Evolutionary conservation across 2,329 filamentous ascomycete species (phyloP), one percentile per base, ranked within the genome.

Genomic region (Bipolaris oryzae): DNA sequence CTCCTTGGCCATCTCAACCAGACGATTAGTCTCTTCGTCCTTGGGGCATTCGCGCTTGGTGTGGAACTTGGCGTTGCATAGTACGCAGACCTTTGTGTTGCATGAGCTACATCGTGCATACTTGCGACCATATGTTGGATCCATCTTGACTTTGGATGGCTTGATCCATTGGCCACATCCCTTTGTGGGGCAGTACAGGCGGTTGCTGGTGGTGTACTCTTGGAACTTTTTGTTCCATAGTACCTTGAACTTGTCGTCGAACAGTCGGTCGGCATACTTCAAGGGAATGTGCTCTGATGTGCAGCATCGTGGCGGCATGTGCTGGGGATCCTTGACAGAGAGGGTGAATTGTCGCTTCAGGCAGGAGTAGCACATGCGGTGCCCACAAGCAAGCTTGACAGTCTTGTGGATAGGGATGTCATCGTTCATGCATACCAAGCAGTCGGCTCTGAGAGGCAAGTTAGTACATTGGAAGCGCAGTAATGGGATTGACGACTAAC

Each of bases 291-390:
- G 84, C 11, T 91, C 85, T 18, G 83, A 69, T 3, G 85, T 89
- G 76, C 92, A 96, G 76, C 92, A 96, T 71, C 83, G 85, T 0
- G 92, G 92, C 16, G 92, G 91, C 91, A 96, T 96, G 64, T 91
- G 87, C 58, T 87, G 84, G 1, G 90, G 87, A 71, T 96, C 90
- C 39, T 83, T 87, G 60, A 93, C 81, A 10, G 91, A 95, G 58
- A 91, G 82, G 51, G 83, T 86, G 76, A 96, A 96, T 55, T 86
- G 83, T 47, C 87, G 85, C 74, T 87, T 89, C 38, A 96, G 80
- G 74, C 92, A 96, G 7, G 82, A 74, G 62, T 89, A 82, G 75
- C 92, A 96, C 89, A 94, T 92, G 60, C 87, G 85, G 75, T 96
- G 92, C 2, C 87, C 87, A 72, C 92, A 96, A 63, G 85, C 84